Conservation (phyloP, 1,284 basidiomycete genomes). For the Fistulina hepatica region DNA sequence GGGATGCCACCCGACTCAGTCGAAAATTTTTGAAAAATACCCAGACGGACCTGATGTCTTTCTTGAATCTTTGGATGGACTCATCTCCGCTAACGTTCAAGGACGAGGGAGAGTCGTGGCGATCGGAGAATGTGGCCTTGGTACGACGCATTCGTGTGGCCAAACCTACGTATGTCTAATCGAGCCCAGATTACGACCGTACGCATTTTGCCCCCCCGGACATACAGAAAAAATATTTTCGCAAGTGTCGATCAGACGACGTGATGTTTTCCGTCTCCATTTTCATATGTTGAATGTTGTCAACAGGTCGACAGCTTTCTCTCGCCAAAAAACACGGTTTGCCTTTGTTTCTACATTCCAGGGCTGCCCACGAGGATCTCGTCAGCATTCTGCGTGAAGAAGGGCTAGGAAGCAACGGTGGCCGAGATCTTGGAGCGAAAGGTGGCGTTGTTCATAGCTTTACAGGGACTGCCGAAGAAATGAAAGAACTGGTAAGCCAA, state of each 20-base stretch:
- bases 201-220: conserved; percentile 58
- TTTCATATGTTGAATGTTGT: conserved; percentile 2
- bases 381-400: conserved; percentile 59
- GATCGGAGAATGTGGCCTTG: conserved; percentile 80
- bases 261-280: neutral
- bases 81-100: conserved; percentile 45
- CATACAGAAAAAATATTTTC: conserved; percentile 62
- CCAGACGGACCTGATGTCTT: conserved; percentile 55
- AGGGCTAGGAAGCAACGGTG: conserved; percentile 51
- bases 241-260: conserved; percentile 22
- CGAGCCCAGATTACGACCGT: conserved; percentile 67
- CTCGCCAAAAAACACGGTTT: conserved; percentile 66
- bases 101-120: conserved; percentile 59
- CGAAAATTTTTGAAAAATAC: conserved; percentile 59
- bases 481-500: conserved; percentile 59
- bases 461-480: conserved; percentile 63
- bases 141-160: conserved; percentile 27
- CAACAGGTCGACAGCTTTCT: conserved; percentile 44
- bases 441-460: conserved; percentile 85
- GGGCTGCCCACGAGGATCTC: conserved; percentile 66
- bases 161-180: neutral
- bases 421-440: conserved; percentile 39
- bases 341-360: conserved; percentile 80
- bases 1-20: conserved; percentile 84
- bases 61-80: conserved; percentile 44